Evolutionary conservation across 306 rosid species (phyloP).

Genomic region (Casuarina cunninghamiana): DNA sequence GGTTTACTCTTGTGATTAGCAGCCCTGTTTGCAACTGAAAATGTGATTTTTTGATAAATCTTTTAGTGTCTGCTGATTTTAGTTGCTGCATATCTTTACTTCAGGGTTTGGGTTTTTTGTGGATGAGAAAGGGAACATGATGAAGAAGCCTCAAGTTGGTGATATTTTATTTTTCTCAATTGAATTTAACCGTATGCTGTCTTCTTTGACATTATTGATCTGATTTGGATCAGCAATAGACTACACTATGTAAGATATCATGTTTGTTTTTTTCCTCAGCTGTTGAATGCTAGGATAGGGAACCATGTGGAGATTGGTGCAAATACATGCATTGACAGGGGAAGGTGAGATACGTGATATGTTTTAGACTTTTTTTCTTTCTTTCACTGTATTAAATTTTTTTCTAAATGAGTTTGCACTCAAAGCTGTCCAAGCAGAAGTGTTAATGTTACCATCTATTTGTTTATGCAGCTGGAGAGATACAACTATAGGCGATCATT

Average conservation of each 20-base stretch:
- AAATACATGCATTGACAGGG: slow-evolving; percentile 91
- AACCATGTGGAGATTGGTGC: slow-evolving; percentile 84
- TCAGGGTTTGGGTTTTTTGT: slow-evolving; percentile 87
- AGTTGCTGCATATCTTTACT: slow-evolving; percentile 18
- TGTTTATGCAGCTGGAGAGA: slow-evolving; percentile 87
- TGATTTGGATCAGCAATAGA: slow-evolving; percentile 5
- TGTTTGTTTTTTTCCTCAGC: slow-evolving; percentile 43
- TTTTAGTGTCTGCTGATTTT: slow-evolving; percentile 1
- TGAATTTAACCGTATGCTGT: slow-evolving; percentile 9
- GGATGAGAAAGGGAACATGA: slow-evolving; percentile 67
- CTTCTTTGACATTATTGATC: background rate
- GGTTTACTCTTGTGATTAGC: background rate
- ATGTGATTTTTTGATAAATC: slow-evolving; percentile 3
- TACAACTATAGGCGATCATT: slow-evolving; percentile 70
- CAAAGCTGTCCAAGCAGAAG: slow-evolving; percentile 14
- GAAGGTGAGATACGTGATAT: slow-evolving; percentile 57
- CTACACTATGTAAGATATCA: slow-evolving; percentile 8
- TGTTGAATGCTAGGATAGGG: slow-evolving; percentile 73
- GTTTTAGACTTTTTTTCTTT: background rate
- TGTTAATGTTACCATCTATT: slow-evolving; percentile 28
- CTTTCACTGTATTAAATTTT: slow-evolving; percentile 1
- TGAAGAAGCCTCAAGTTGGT: slow-evolving; percentile 93
- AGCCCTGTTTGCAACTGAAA: background rate
- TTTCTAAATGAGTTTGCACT: slow-evolving; percentile 27
- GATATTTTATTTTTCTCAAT: slow-evolving; percentile 5